Base-by-base conservation (phyloP, 2,329 filamentous ascomycete species). In the Cladosporium sp. region DNA sequence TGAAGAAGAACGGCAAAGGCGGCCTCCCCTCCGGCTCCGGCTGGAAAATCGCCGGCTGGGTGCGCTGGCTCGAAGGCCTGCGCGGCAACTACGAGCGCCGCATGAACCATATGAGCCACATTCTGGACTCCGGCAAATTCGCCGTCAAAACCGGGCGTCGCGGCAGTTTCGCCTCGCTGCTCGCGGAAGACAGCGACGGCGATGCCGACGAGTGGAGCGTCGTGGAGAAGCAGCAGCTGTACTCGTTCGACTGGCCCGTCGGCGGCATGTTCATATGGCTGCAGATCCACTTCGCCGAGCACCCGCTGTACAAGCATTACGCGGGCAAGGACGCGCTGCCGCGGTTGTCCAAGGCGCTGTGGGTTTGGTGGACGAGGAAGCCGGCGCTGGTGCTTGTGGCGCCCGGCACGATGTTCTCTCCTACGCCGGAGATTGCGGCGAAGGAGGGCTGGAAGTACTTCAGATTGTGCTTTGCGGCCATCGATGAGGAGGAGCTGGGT, bases 231-330 rank as follows among this genome's bases (percentile, higher is more conserved):
- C 85, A 80, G 1, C 77, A 79, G 54, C 79, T 95, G 58, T 88
- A 85, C 68, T 80, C 84, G 40, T 96, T 95, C 64, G 70, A 79
- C 58, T 89, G 87, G 78, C 90, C 91, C 1, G 80, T 86, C 22
- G 91, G 85, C 30, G 91, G 91, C 64, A 96, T 96, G 90, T 96
- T 96, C 68, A 70, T 95, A 50, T 96, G 91, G 91, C 62, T 95
- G 3, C 78, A 80, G 51, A 70, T 93, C 54, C 77, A 83, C 64
- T 86, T 90, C 60, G 80, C 85, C 49, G 73, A 75, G 2, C 90
- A 96, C 64, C 88, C 89, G 11, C 76, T 95, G 12, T 84, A 75
- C 65, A 67, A 68, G 20, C 65, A 72, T 37, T 68, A 80, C 34
- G 71, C 86, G 17, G 59, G 57, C 7, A 47, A 58, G 11, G 32